phyloP scores from a whole-genome alignment of 2,329 filamentous ascomycete species.

The Fusarium sp. region DNA sequence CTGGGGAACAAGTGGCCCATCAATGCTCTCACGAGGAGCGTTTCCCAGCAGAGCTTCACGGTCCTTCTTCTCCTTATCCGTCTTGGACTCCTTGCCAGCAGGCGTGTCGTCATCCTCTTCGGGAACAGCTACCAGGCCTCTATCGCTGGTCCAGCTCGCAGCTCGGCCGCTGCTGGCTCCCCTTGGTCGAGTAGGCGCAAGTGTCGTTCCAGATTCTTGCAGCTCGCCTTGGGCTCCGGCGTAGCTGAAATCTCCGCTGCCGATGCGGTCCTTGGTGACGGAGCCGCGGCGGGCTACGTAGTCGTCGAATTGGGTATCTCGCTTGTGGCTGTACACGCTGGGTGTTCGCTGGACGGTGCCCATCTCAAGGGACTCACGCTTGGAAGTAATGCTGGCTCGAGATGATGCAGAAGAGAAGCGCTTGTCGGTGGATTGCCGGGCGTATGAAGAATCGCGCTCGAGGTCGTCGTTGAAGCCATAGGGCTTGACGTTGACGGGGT shows the following conservation, averaged over 20 bases:
- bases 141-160: slow-evolving; percentile 56
- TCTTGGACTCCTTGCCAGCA: slow-evolving; percentile 30
- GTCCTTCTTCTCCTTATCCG: slow-evolving; percentile 42
- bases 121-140: slow-evolving; percentile 55
- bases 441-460: slow-evolving; percentile 48
- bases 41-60: slow-evolving; percentile 50
- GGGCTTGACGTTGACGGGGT: slow-evolving; percentile 63
- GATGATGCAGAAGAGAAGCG: slow-evolving; percentile 46
- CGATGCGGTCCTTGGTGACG: slow-evolving; percentile 42
- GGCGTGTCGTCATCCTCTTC: slow-evolving; percentile 54
- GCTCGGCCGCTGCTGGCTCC: slow-evolving; percentile 49
- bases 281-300: slow-evolving; percentile 56
- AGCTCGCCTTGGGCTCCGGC: slow-evolving; percentile 28
- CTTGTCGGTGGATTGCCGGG: slow-evolving; percentile 49
- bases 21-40: slow-evolving; percentile 42
- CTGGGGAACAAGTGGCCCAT: slow-evolving; percentile 40
- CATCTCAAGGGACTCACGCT: slow-evolving; percentile 42
- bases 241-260: slow-evolving; percentile 54
- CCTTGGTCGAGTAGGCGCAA: slow-evolving; percentile 43
- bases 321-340: slow-evolving; percentile 59
- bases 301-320: slow-evolving; percentile 63
- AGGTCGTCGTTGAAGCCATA: slow-evolving; percentile 60
- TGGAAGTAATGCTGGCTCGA: slow-evolving; percentile 50
- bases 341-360: slow-evolving; percentile 44
- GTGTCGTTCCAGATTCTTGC: slow-evolving; percentile 29